These are phyloP conservation scores for Lepiota subincarnata DNA, from an alignment of 768 basidiomycete genomes.

Conservation along the genomic window DNA sequence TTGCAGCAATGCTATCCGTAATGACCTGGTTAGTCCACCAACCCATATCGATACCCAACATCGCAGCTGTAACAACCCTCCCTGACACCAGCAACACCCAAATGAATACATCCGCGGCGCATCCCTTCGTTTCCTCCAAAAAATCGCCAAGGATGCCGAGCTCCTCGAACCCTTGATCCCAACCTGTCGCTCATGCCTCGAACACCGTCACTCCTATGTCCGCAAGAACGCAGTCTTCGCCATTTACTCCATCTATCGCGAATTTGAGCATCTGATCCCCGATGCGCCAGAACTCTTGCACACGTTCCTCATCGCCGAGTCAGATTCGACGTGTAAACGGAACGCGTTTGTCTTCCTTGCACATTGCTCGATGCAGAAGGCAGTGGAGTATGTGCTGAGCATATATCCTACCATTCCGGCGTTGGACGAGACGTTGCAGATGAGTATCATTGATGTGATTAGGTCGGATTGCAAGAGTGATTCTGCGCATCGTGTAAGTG, in stretches of 20 bases:
- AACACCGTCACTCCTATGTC: slow-evolving; percentile 97
- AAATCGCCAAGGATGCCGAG: slow-evolving; percentile 89
- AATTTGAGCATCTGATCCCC: slow-evolving; percentile 92
- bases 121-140: slow-evolving; percentile 94
- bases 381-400: slow-evolving; percentile 85
- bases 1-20: slow-evolving; percentile 89
- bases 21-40: slow-evolving; percentile 74
- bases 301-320: slow-evolving; percentile 94
- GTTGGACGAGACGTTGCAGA: slow-evolving; percentile 91
- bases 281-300: slow-evolving; percentile 95
- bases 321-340: slow-evolving; percentile 93
- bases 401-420: slow-evolving; percentile 79
- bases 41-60: background rate
- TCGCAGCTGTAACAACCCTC: slow-evolving; percentile 11
- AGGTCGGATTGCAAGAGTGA: slow-evolving; percentile 85
- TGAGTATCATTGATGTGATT: slow-evolving; percentile 93
- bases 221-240: slow-evolving; percentile 99
- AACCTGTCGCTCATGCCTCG: slow-evolving; percentile 87
- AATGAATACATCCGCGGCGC: slow-evolving; percentile 99
- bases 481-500: slow-evolving; percentile 72
- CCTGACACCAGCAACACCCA: slow-evolving; percentile 79
- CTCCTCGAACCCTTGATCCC: slow-evolving; percentile 95
- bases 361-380: slow-evolving; percentile 80
- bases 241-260: slow-evolving; percentile 89
- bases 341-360: slow-evolving; percentile 97